These are phyloP conservation scores for Leccinum idahoense DNA, from an alignment of 1,284 basidiomycete species.

Conservation along the genomic window DNA sequence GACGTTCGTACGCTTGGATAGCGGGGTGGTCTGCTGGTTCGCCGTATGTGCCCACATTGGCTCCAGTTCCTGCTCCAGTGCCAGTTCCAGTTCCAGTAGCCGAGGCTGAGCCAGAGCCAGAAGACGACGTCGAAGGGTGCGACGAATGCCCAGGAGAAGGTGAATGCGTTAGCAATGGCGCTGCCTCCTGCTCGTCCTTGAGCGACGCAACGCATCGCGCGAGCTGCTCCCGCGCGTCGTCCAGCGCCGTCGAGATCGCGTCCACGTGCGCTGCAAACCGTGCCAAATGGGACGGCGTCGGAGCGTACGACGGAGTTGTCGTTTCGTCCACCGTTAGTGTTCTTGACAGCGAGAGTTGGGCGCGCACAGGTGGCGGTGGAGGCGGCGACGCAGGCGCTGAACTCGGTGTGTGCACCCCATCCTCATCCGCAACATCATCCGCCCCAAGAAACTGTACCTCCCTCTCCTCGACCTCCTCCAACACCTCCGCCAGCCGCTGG, in stretches of 20 bases:
- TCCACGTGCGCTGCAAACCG: conserved; percentile 70
- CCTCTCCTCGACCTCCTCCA: conserved; percentile 49
- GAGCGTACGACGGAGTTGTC: conserved; percentile 52
- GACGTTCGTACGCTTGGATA: conserved; percentile 62
- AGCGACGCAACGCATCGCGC: conserved; percentile 54
- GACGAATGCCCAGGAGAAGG: conserved; percentile 23
- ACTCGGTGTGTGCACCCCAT: conserved; percentile 8
- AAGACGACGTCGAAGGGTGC: conserved; percentile 16
- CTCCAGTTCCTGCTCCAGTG: neutral
- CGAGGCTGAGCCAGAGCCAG: neutral
- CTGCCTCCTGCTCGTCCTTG: conserved; percentile 31
- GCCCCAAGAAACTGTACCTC: neutral
- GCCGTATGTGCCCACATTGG: conserved; percentile 4
- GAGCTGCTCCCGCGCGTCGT: conserved; percentile 62
- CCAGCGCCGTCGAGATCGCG: conserved; percentile 57
- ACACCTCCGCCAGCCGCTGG: conserved; percentile 51
- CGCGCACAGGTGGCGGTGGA: conserved; percentile 9
- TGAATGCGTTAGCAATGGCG: neutral
- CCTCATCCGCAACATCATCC: neutral
- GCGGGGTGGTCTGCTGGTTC: conserved; percentile 37
- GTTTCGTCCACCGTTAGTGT: conserved; percentile 13
- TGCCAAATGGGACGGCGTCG: conserved; percentile 58
- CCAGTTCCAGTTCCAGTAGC: neutral
- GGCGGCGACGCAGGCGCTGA: conserved; percentile 1
- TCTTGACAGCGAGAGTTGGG: conserved; percentile 22